Evolutionary conservation across 2,329 filamentous ascomycete genomes (phyloP).

Genomic region (Calonectria ilicicola): DNA sequence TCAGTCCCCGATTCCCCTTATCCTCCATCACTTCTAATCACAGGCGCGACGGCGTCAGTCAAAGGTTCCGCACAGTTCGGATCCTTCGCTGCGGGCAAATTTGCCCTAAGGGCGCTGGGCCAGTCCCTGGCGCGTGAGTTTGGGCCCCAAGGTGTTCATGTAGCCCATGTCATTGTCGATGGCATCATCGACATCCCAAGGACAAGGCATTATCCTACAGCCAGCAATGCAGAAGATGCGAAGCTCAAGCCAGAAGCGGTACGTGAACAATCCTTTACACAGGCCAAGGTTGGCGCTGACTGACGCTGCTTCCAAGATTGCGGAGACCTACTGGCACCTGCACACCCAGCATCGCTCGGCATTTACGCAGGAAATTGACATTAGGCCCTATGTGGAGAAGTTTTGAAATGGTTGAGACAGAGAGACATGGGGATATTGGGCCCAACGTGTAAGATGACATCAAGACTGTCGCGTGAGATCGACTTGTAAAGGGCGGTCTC

Average conservation of each 20-base stretch:
- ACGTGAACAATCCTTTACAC: conserved; percentile 49
- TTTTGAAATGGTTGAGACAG: conserved; percentile 64
- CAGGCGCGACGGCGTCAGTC: conserved; percentile 85
- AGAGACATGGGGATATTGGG: background rate
- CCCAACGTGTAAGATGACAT: background rate
- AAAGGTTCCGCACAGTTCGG: conserved; percentile 78
- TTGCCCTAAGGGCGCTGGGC: conserved; percentile 78
- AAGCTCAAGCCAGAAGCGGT: conserved; percentile 83
- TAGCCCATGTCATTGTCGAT: conserved; percentile 85
- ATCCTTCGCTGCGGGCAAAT: conserved; percentile 83
- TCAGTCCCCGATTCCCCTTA: conserved; percentile 65
- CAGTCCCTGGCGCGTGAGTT: conserved; percentile 87
- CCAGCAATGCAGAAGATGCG: conserved; percentile 61
- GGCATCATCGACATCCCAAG: conserved; percentile 86
- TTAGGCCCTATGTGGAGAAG: conserved; percentile 86
- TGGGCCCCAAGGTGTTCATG: conserved; percentile 85
- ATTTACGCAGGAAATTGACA: conserved; percentile 86
- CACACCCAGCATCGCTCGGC: conserved; percentile 83
- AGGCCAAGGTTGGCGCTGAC: background rate
- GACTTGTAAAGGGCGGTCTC: background rate
- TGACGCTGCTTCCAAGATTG: conserved; percentile 70
- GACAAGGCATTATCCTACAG: conserved; percentile 65
- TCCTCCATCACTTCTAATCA: conserved; percentile 86
- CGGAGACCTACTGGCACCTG: conserved; percentile 86
- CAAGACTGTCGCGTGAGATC: background rate